These are phyloP conservation scores for Osmanthus fragrans DNA, from an alignment of 257 asterid species.

Conservation along the genomic window DNA sequence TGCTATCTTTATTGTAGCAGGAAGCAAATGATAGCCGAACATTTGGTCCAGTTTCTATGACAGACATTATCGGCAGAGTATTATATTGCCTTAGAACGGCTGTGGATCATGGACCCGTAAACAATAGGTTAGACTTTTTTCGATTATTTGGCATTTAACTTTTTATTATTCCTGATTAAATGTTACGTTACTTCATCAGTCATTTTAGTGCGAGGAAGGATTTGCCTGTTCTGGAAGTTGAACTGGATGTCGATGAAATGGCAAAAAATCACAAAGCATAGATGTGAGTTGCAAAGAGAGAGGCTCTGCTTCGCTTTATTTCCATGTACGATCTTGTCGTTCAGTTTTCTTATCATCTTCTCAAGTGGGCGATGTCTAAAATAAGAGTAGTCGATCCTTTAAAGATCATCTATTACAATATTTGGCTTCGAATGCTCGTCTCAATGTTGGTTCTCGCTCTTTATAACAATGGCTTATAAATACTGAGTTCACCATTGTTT, in stretches of 20 bases:
- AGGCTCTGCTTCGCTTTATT: slow-evolving; percentile 11
- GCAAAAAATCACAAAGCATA: slow-evolving; percentile 63
- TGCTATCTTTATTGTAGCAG: slow-evolving; percentile 40
- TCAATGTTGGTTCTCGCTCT: background rate
- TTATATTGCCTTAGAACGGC: slow-evolving; percentile 75
- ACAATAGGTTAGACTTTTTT: slow-evolving; percentile 57
- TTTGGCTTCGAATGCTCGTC: background rate
- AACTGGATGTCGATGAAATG: slow-evolving; percentile 85
- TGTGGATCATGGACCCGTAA: slow-evolving; percentile 78
- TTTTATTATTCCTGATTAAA: background rate
- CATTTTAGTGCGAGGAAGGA: slow-evolving; percentile 46
- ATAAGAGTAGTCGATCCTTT: background rate
- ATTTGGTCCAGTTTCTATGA: slow-evolving; percentile 80
- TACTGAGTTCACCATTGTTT: background rate
- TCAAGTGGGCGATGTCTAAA: background rate
- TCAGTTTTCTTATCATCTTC: slow-evolving; percentile 13
- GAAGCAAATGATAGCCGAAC: slow-evolving; percentile 80
- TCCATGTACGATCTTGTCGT: slow-evolving; percentile 15
- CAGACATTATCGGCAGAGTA: slow-evolving; percentile 71
- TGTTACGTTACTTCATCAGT: slow-evolving; percentile 40
- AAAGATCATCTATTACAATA: background rate
- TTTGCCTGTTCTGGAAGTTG: slow-evolving; percentile 69
- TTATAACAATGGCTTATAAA: background rate
- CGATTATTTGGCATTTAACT: background rate
- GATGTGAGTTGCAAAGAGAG: slow-evolving; percentile 10